Evolutionary conservation across 331 rosid species (phyloP), one percentile per base, ranked within the genome.

Genomic region (Pyrus hybrid): DNA sequence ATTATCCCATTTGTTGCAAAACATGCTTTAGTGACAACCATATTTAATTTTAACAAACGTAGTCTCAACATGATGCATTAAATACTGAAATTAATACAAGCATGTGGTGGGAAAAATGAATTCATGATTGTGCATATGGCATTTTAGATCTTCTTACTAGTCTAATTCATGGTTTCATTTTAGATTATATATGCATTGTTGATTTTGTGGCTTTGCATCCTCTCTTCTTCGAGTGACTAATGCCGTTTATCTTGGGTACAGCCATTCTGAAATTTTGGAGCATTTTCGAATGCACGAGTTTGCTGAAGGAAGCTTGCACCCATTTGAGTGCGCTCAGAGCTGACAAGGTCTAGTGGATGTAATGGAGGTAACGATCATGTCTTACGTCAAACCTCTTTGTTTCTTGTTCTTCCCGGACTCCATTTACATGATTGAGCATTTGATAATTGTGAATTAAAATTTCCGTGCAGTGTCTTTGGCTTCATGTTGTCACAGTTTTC

Each of bases 251-350:
- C 78, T 65, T 77, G 69, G 76, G 61, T 84, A 86, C 84, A 89
- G 99, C 88, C 97, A 90, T 47, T 87, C 90, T 62, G 97, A 89
- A 77, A 81, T 95, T 74, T 81, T 92, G 66, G 97, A 95, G 84
- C 91, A 93, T 32, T 83, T 92, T 84, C 87, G 97, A 66, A 93
- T 85, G 92, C 93, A 88, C 1, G 99, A 92, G 58, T 89, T 90
- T 76, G 82, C 89, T 21, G 99, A 95, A 87, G 99, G 99, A 74
- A 78, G 87, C 49, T 68, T 92, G 86, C 98, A 89, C 77, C 99
- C 99, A 29, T 94, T 94, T 82, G 98, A 92, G 86, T 95, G 99
- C 68, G 89, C 98, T 33, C 99, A 95, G 84, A 90, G 93, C 88
- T 95, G 87, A 88, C 73, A 69, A 64, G 68, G 73, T 67, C 56